Evolutionary conservation across 805 yeast species (phyloP).

Genomic region (Starmerella etchellsii): DNA sequence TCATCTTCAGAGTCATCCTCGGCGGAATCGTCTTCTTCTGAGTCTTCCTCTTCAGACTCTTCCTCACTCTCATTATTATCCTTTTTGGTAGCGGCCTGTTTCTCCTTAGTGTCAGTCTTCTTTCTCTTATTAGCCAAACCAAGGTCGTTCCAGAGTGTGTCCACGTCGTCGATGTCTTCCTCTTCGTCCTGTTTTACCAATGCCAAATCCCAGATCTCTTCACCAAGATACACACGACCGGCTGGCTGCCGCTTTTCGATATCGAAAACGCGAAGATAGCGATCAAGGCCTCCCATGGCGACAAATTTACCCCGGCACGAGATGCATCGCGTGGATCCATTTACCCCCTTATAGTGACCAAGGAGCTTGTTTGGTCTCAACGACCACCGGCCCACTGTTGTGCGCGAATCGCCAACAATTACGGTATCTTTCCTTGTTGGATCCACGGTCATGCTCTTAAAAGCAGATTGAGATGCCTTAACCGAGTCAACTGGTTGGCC

Average conservation of each 20-base stretch:
- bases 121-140: slow-evolving; percentile 1
- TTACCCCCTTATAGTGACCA: slow-evolving; percentile 67
- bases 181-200: slow-evolving; percentile 9
- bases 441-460: slow-evolving; percentile 31
- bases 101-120: not conserved
- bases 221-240: slow-evolving; percentile 65
- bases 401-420: slow-evolving; percentile 61
- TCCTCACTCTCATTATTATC: not conserved
- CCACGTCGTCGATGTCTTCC: slow-evolving; percentile 7
- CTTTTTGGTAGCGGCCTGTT: not conserved
- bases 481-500: slow-evolving; percentile 51
- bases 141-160: slow-evolving; percentile 8
- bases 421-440: slow-evolving; percentile 33
- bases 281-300: slow-evolving; percentile 74
- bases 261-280: slow-evolving; percentile 71
- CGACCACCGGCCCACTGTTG: slow-evolving; percentile 37
- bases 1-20: slow-evolving; percentile 5
- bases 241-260: slow-evolving; percentile 42
- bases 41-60: not conserved
- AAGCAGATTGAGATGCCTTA: slow-evolving; percentile 43
- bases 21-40: not conserved
- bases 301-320: slow-evolving; percentile 29
- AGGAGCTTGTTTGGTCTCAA: slow-evolving; percentile 29
- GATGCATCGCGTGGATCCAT: slow-evolving; percentile 48
- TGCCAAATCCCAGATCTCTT: slow-evolving; percentile 40